Conservation (phyloP, 75 land plant species). For the Chamaecyparis obtusa region DNA sequence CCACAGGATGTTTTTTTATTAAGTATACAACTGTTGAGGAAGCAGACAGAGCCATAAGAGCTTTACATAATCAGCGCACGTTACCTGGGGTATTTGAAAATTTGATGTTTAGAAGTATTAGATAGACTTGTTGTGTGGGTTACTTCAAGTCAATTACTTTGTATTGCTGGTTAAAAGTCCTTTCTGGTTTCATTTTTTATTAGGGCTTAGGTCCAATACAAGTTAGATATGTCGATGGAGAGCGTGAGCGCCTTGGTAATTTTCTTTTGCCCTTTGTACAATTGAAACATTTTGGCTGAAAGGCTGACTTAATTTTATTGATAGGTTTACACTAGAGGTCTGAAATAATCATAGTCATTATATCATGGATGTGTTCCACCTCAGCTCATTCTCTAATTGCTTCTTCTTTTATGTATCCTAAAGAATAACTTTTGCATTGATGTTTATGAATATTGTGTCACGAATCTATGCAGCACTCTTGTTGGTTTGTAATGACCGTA, state of each 20-base stretch:
- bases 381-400: background rate
- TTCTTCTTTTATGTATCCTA: background rate
- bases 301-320: background rate
- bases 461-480: slow-evolving; percentile 5
- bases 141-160: background rate
- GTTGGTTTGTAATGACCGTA: slow-evolving; percentile 1
- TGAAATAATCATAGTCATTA: background rate
- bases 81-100: slow-evolving; percentile 82
- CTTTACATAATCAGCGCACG: slow-evolving; percentile 84
- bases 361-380: background rate
- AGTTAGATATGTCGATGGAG: slow-evolving; percentile 99
- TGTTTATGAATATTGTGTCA: background rate
- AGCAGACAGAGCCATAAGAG: slow-evolving; percentile 94
- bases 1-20: slow-evolving; percentile 96
- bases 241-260: slow-evolving; percentile 95
- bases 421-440: background rate
- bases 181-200: slow-evolving; percentile 13
- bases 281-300: background rate
- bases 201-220: slow-evolving; percentile 93
- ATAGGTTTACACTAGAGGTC: background rate
- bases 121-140: background rate
- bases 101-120: background rate
- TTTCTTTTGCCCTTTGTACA: slow-evolving; percentile 4
- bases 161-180: background rate
- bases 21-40: slow-evolving; percentile 87